Conservation (phyloP, 2,329 filamentous ascomycete species). For the Polychaeton citri region DNA sequence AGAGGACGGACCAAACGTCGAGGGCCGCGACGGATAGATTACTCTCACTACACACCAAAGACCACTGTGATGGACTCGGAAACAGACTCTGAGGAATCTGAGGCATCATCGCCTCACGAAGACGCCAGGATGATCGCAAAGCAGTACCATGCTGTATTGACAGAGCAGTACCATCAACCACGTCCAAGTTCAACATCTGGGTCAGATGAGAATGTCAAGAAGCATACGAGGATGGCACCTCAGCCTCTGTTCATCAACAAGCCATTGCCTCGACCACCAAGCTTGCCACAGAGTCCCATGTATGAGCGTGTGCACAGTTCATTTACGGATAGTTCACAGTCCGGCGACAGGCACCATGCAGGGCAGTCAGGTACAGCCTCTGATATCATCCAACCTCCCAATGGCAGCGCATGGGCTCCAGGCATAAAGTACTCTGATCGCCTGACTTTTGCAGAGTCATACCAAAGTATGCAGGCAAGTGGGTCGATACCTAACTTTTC, state of each 20-base stretch:
- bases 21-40: slow-evolving; percentile 2
- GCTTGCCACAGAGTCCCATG: neutral
- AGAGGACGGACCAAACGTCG: slow-evolving; percentile 8
- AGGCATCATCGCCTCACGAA: neutral
- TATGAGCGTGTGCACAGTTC: neutral
- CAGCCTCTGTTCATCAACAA: slow-evolving; percentile 17
- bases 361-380: too few relatives aligned
- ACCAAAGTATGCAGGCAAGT: neutral
- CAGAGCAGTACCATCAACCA: slow-evolving; percentile 6
- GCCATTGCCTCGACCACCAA: neutral
- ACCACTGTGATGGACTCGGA: slow-evolving; percentile 1
- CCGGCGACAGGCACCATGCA: too few relatives aligned
- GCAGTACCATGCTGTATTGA: slow-evolving; percentile 15
- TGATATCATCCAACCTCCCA: neutral
- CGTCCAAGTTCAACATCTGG: neutral
- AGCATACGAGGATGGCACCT: slow-evolving; percentile 20
- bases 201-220: slow-evolving; percentile 11
- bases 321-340: neutral
- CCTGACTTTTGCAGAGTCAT: neutral
- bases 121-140: slow-evolving; percentile 8
- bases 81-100: neutral
- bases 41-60: neutral
- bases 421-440: neutral
- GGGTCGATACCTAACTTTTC: neutral
- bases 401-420: neutral